phyloP scores from a whole-genome alignment of 2,329 filamentous ascomycete species.

The Penicillium sp. region DNA sequence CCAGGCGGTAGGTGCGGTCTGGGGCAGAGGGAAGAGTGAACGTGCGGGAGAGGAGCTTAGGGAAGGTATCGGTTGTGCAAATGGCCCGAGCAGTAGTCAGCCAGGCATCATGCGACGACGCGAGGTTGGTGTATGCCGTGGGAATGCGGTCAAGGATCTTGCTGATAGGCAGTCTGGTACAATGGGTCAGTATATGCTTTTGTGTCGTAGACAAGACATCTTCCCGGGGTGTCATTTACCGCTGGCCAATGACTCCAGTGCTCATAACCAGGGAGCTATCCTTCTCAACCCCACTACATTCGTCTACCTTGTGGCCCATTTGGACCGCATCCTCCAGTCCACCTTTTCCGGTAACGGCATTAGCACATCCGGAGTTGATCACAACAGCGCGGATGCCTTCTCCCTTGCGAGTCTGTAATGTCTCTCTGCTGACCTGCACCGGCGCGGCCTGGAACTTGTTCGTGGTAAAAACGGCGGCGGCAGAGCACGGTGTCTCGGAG shows the following conservation, averaged over 20 bases:
- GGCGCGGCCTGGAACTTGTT: constrained; percentile 98
- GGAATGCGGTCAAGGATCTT: constrained; percentile 86
- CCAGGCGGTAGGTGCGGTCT: constrained; percentile 72
- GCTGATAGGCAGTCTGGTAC: constrained; percentile 71
- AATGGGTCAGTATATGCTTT: not conserved
- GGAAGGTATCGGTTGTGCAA: constrained; percentile 97
- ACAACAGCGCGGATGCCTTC: constrained; percentile 72
- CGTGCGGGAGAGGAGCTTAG: constrained; percentile 81
- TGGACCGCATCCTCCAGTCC: constrained; percentile 81
- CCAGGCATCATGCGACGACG: constrained; percentile 79
- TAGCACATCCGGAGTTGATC: constrained; percentile 94
- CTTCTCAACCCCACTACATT: constrained; percentile 53
- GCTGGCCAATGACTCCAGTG: constrained; percentile 94
- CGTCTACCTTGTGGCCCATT: constrained; percentile 79
- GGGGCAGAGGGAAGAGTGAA: constrained; percentile 83
- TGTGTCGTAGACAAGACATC: not conserved
- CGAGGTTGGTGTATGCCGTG: constrained; percentile 67
- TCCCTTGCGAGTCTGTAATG: constrained; percentile 65
- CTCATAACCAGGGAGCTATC: constrained; percentile 90
- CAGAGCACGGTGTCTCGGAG: constrained; percentile 80
- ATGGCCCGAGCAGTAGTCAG: constrained; percentile 82
- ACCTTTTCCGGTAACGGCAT: constrained; percentile 89
- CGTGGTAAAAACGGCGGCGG: constrained; percentile 91
- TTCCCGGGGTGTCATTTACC: constrained; percentile 52
- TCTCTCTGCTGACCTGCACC: constrained; percentile 75